Base-by-base conservation (phyloP, 2,329 filamentous ascomycete species). In the Helotiales sp. region DNA sequence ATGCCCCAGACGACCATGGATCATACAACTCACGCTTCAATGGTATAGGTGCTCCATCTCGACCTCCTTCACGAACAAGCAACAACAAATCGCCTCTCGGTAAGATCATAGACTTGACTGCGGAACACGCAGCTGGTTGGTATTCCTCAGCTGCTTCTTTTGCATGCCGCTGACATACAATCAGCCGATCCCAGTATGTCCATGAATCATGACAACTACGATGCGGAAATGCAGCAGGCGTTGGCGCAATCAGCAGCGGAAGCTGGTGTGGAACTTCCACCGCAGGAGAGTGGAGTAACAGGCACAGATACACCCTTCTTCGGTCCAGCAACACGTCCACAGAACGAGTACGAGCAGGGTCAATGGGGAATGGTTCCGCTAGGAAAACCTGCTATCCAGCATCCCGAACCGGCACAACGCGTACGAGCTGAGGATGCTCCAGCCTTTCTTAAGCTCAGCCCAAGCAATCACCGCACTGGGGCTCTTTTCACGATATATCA, bases 311-410 rank as follows among this genome's bases (percentile, higher is more conserved):
- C 73, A n/a, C 76, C 77, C 4, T 68, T 80, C 46, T 87, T 88
- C 71, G 84, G 84, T 1, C 85, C 84, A 0, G 83, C 85, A 4
- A 85, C 78, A 44, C 75, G 83, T 33, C 67, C 72, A 1, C 74
- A 81, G 34, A 87, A 87, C 61, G 80, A 85, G 36, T 87, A 87
- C 61, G 80, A 85, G 36, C 68, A 75, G 25, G 74, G 75, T 47
- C 75, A 80, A 62, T 88, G 85, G 85, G 82, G 80, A 10, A 80
- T 88, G 80, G 79, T 87, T 0, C 77, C 76, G 0, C 57, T 69
- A 17, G 63, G 63, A 2, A 70, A 70, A n/a, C 55, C 62, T 47
- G 67, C 63, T 38, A 69, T 62, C 19, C 63, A 67, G 63, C 63
- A 70, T 48, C 65, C 68, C 19, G 76, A 78, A 33, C 75, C 76